Conservation (phyloP, 2,329 filamentous ascomycete genomes). For the Grosmannia serpens region DNA sequence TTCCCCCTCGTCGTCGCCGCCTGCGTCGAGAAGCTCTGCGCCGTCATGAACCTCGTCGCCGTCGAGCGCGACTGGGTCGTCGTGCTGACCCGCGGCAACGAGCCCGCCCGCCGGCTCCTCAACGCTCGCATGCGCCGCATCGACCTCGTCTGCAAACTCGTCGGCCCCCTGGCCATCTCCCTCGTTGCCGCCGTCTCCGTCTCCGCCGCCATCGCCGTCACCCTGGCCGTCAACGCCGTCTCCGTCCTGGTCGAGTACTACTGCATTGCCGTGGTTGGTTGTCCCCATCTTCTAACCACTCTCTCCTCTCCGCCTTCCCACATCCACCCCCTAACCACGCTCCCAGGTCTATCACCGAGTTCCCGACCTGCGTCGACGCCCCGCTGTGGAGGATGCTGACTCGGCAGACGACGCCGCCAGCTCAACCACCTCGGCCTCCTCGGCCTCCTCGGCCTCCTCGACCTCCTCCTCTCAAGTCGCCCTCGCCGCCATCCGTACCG, state of each 20-base stretch:
- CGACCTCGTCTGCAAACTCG: conserved; percentile 45
- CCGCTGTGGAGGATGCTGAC: neutral
- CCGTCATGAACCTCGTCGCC: conserved; percentile 54
- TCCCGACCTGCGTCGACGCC: conserved; percentile 8
- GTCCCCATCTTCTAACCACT: neutral
- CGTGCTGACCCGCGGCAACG: conserved; percentile 31
- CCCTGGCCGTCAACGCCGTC: conserved; percentile 32
- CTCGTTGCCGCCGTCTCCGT: conserved; percentile 34
- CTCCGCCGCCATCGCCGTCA: conserved; percentile 31
- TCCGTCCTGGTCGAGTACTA: conserved; percentile 34
- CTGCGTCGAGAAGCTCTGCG: conserved; percentile 56
- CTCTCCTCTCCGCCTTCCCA: neutral
- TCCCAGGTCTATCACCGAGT: conserved; percentile 15
- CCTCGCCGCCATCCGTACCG: neutral
- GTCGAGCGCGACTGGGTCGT: conserved; percentile 63
- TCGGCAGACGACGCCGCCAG: neutral
- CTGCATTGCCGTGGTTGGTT: conserved; percentile 30
- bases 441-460: neutral
- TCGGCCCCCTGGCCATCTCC: conserved; percentile 39
- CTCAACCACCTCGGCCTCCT: neutral
- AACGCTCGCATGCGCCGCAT: conserved; percentile 47
- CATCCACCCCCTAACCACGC: neutral
- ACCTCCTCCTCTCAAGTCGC: neutral
- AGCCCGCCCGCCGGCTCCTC: conserved; percentile 21
- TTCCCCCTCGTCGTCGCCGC: conserved; percentile 32